phyloP scores from a whole-genome alignment of 139 green algal genomes.

The Picochlorum sp. region DNA sequence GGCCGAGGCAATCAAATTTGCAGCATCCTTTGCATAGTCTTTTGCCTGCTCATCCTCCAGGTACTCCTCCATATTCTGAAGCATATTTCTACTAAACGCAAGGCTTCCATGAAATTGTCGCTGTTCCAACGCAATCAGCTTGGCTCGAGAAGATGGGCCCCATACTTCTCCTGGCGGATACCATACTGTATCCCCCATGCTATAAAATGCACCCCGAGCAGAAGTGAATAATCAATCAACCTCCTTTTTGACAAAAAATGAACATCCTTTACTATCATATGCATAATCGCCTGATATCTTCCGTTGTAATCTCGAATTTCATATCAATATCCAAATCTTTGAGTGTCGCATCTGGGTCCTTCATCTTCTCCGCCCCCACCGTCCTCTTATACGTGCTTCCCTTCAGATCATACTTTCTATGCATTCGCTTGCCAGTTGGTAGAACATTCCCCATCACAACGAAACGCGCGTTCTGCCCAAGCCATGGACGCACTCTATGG shows the following conservation, averaged over 20 bases:
- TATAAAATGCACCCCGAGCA: conserved; percentile 48
- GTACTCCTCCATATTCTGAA: background rate
- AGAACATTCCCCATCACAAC: conserved; percentile 96
- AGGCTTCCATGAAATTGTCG: background rate
- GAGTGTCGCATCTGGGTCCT: conserved; percentile 23
- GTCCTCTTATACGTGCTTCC: conserved; percentile 69
- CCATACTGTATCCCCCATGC: conserved; percentile 28
- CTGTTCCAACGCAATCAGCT: background rate
- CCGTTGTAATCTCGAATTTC: conserved; percentile 9
- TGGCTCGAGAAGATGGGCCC: background rate
- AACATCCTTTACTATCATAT: conserved; percentile 48
- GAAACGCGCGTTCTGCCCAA: conserved; percentile 66
- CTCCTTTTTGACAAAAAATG: conserved; percentile 44
- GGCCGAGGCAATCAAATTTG: conserved; percentile 2
- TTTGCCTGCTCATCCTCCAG: background rate
- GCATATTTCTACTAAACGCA: background rate
- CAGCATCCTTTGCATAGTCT: background rate
- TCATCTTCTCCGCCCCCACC: conserved; percentile 7
- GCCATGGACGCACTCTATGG: conserved; percentile 48
- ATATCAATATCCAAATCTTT: conserved; percentile 72
- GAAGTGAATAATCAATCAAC: conserved; percentile 77
- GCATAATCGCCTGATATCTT: conserved; percentile 28
- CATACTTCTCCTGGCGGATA: conserved; percentile 17
- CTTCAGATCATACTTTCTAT: conserved; percentile 91
- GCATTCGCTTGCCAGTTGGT: conserved; percentile 73